Evolutionary conservation across 768 basidiomycete species (phyloP), one percentile per base, ranked within the genome.

Genomic region (Mrakia frigida): DNA sequence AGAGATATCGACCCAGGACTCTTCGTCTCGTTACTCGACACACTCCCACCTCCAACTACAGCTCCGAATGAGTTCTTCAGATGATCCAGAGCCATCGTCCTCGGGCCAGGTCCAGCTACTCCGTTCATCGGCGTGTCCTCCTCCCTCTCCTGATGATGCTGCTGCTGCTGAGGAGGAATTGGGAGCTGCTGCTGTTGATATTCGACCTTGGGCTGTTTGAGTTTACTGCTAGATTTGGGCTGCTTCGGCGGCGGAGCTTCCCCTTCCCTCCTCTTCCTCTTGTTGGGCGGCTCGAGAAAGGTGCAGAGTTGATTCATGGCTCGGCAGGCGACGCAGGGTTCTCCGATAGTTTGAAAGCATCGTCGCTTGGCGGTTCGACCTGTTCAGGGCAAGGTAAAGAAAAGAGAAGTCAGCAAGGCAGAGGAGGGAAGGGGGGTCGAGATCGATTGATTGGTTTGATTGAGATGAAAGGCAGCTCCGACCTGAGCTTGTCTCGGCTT

Each of bases 321-420:
- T 28, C 60, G 39, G 43, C 75, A 76, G 6, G 75, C 75, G 33
- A 76, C 75, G 60, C 75, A 76, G 37, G 75, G 75, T 41, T 60
- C 35, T 56, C 59, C 31, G 6, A 50, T 69, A 13, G 37, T 46
- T 60, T 76, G 69, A 39, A 71, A 76, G 75, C 75, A 76, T 31
- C 75, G 59, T 13, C 75, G 60, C 35, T 76, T 76, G 59, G 70
- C 70, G 4, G 59, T 46, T 11, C 75, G 75, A 63, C 75, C 50
- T 70, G 43, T 6, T 18, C 0, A 69, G 14, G 23, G 5, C 9
- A 25, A 46, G 18, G n/a, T 0, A 31, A 11, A 52, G 46, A 11
- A 46, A 14, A 25, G 4, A 5, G n/a, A n/a, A n/a, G 50, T 46
- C 69, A 70, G 46, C 41, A 13, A 31, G 28, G 41, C 6, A 7